phyloP scores from a whole-genome alignment of 345 rosid species.

The Isatis tinctoria region DNA sequence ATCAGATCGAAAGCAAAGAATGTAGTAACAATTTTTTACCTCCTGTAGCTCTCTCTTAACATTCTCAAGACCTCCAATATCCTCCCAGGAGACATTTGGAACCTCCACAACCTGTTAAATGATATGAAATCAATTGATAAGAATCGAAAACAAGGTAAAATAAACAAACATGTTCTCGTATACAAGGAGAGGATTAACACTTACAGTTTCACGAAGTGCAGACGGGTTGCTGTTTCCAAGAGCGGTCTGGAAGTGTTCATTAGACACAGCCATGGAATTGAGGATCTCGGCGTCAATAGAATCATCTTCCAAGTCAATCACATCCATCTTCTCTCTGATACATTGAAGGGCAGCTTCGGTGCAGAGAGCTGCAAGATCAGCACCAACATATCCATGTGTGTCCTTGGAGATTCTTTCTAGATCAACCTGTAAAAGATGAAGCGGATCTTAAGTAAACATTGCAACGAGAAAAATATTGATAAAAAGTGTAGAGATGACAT shows the following conservation, averaged over 20 bases:
- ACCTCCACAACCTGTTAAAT: constrained; percentile 86
- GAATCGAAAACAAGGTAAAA: neutral
- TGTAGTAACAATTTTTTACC: constrained; percentile 36
- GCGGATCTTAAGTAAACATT: neutral
- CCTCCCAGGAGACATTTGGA: constrained; percentile 86
- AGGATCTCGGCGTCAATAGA: constrained; percentile 89
- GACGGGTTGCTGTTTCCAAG: constrained; percentile 88
- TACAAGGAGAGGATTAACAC: constrained; percentile 20
- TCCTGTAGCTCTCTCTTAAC: constrained; percentile 96
- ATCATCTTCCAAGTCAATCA: constrained; percentile 96
- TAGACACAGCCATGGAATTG: constrained; percentile 86
- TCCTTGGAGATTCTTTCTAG: constrained; percentile 83
- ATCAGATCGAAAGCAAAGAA: neutral
- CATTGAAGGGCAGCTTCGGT: constrained; percentile 99
- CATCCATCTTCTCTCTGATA: constrained; percentile 98
- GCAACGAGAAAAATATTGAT: neutral
- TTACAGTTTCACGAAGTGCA: constrained; percentile 78
- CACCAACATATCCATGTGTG: constrained; percentile 98
- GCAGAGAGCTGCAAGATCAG: constrained; percentile 95
- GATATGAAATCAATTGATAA: neutral
- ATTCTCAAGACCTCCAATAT: constrained; percentile 93
- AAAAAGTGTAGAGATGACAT: neutral
- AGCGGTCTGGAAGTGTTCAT: constrained; percentile 93
- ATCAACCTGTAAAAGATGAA: constrained; percentile 57
- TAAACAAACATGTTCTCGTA: neutral